These are phyloP conservation scores for Azolla pinnata DNA, from an alignment of 75 land plant genomes.

Conservation along the genomic window DNA sequence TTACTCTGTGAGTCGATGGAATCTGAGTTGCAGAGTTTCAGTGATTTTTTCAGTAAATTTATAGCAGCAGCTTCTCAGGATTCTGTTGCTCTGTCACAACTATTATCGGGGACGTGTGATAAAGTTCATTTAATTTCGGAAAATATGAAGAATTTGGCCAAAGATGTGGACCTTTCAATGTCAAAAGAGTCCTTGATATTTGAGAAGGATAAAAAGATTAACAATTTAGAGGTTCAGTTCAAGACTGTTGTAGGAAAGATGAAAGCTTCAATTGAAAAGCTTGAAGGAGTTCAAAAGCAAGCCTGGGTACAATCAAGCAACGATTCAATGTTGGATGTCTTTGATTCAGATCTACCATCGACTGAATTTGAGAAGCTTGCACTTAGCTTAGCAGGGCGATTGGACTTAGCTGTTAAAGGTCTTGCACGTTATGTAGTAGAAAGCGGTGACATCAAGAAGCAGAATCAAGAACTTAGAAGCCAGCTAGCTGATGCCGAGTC, in stretches of 20 bases:
- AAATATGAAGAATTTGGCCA: background rate
- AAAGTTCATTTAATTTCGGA: background rate
- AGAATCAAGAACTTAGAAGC: slow-evolving; percentile 38
- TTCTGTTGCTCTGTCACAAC: background rate
- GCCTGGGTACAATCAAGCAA: too few species aligned
- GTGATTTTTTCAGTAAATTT: background rate
- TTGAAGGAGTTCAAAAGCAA: too few species aligned
- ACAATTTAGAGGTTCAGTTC: background rate
- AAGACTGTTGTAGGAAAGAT: background rate
- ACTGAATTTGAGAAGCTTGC: too few species aligned
- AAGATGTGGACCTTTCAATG: background rate
- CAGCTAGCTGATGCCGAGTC: slow-evolving; percentile 52
- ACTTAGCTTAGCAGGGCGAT: too few species aligned
- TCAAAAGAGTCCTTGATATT: background rate
- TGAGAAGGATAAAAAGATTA: background rate
- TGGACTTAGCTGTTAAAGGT: too few species aligned
- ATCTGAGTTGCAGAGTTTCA: background rate
- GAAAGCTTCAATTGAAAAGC: background rate
- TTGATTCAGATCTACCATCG: too few species aligned
- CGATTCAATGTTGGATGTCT: too few species aligned
- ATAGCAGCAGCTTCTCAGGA: background rate
- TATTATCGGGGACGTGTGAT: background rate
- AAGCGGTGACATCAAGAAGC: slow-evolving; percentile 37
- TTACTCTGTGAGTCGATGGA: slow-evolving; percentile 12
- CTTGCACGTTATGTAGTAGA: too few species aligned